Conservation (phyloP, 805 yeast genomes). For the Ogataea haglerorum region DNA sequence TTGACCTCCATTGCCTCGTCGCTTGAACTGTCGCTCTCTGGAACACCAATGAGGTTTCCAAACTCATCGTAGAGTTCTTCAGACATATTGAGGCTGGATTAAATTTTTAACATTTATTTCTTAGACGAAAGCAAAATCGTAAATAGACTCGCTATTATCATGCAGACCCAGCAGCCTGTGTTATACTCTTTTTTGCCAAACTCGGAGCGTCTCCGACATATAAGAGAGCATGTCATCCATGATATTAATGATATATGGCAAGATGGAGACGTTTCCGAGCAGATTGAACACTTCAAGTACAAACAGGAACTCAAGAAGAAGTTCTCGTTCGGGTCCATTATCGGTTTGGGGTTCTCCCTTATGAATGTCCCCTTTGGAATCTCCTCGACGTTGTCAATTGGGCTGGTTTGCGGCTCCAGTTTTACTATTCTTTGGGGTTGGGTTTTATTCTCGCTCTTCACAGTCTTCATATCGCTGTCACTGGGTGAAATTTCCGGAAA, state of each 20-base stretch:
- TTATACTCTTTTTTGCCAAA: conserved; percentile 19
- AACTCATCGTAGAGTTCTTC: conserved; percentile 80
- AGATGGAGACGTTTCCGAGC: conserved; percentile 48
- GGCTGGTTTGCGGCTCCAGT: conserved; percentile 73
- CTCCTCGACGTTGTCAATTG: conserved; percentile 68
- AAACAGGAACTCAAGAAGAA: conserved; percentile 69
- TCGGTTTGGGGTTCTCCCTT: conserved; percentile 74
- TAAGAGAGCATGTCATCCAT: conserved; percentile 30
- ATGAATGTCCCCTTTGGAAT: conserved; percentile 83
- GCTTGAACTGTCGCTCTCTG: conserved; percentile 38
- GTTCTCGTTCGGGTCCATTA: conserved; percentile 63
- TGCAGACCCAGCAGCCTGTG: conserved; percentile 7
- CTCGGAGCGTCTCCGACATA: conserved; percentile 19
- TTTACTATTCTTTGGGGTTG: conserved; percentile 76
- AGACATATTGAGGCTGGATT: conserved; percentile 38
- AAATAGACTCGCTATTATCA: not conserved
- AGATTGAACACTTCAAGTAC: conserved; percentile 69
- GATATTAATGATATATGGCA: conserved; percentile 33
- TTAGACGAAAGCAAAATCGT: not conserved
- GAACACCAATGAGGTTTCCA: conserved; percentile 62
- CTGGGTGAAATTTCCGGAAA: conserved; percentile 75
- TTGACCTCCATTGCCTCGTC: conserved; percentile 16
- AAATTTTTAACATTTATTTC: not conserved
- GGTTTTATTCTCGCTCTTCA: conserved; percentile 59
- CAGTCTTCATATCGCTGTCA: conserved; percentile 63